Evolutionary conservation across 345 rosid species (phyloP).

Genomic region (Kandelia obovata): DNA sequence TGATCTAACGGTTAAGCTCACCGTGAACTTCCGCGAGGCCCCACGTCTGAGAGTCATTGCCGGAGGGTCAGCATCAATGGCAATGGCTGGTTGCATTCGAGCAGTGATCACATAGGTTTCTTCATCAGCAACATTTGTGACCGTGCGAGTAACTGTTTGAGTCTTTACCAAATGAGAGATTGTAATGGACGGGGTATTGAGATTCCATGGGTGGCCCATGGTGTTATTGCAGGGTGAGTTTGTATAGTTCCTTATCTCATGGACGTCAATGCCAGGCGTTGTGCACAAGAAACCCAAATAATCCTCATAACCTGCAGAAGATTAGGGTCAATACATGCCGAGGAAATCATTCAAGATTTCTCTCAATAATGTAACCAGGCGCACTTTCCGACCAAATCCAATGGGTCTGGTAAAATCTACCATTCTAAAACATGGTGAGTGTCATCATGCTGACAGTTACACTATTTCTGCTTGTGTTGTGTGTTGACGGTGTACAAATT

Average conservation of each 20-base stretch:
- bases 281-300: constrained; percentile 95
- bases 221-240: constrained; percentile 66
- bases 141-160: constrained; percentile 61
- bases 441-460: no score
- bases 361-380: no score
- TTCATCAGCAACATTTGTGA: constrained; percentile 81
- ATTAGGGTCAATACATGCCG: neutral
- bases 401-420: no score
- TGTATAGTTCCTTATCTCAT: constrained; percentile 78
- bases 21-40: constrained; percentile 58
- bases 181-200: constrained; percentile 87
- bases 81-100: constrained; percentile 77
- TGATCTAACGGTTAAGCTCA: constrained; percentile 61
- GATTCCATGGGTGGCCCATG: constrained; percentile 76
- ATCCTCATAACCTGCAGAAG: constrained; percentile 64
- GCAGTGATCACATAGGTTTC: constrained; percentile 80
- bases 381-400: no score
- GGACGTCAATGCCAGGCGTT: constrained; percentile 72
- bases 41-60: constrained; percentile 79
- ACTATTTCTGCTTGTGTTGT: no score
- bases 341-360: constrained; percentile 4
- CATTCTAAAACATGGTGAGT: no score
- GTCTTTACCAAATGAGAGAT: constrained; percentile 74
- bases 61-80: constrained; percentile 75
- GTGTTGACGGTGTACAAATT: no score